These are phyloP conservation scores for Phytophthora rubi DNA, from an alignment of 352 stramenopile genomes.

Conservation along the genomic window DNA sequence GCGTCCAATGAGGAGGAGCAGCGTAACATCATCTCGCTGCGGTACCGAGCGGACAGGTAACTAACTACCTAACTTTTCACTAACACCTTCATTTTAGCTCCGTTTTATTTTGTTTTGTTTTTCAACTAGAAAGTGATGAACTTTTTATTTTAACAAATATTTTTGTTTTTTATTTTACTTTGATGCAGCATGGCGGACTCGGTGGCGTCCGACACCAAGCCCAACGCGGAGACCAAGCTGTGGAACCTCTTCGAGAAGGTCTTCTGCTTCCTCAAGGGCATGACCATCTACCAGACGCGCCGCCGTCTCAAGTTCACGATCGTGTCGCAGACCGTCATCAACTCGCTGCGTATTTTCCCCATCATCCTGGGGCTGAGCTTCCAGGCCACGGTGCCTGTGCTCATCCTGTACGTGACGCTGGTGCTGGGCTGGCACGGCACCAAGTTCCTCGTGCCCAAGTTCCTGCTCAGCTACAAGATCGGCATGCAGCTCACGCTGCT, in stretches of 20 bases:
- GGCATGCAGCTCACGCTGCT: slow-evolving; percentile 88
- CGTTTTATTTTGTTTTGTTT: slow-evolving; percentile 4
- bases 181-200: slow-evolving; percentile 76
- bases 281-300: slow-evolving; percentile 88
- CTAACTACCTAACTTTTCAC: not conserved
- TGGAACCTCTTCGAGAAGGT: slow-evolving; percentile 85
- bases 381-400: slow-evolving; percentile 79
- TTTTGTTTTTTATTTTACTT: slow-evolving; percentile 10
- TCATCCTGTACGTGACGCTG: slow-evolving; percentile 88
- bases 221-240: slow-evolving; percentile 66
- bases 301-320: slow-evolving; percentile 88
- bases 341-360: slow-evolving; percentile 84
- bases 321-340: slow-evolving; percentile 83
- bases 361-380: slow-evolving; percentile 89
- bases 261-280: slow-evolving; percentile 90
- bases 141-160: not conserved
- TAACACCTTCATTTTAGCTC: not conserved
- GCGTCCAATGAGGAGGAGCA: slow-evolving; percentile 75
- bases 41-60: slow-evolving; percentile 79
- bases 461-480: slow-evolving; percentile 90
- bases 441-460: slow-evolving; percentile 88
- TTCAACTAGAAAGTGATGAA: slow-evolving; percentile 6
- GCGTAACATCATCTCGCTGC: slow-evolving; percentile 88
- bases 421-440: slow-evolving; percentile 89
- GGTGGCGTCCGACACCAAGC: slow-evolving; percentile 67